Base-by-base conservation (phyloP, 2,329 filamentous ascomycete genomes). In the Beauveria sp. region DNA sequence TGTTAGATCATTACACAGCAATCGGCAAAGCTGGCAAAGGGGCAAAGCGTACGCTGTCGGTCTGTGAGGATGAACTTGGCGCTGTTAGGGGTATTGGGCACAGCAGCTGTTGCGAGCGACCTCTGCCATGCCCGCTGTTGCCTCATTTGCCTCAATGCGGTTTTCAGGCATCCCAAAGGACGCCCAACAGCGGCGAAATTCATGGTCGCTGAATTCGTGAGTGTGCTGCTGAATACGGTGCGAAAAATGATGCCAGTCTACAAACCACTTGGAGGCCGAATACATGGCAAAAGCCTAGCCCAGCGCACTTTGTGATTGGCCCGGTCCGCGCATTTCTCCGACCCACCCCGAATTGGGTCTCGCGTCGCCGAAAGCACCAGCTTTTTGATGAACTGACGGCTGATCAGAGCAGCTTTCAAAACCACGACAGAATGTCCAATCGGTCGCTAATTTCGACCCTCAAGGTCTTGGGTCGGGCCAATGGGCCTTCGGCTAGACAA, bases 151-250 rank as follows among this genome's bases (percentile, higher is more conserved):
- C 86, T 80, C 67, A 91, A 71, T 43, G 84, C 76, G 34, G 83
- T 78, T 75, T 89, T 90, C 72, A 90, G 84, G 75, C 85, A 87
- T 79, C 85, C 84, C 70, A 90, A 75, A 64, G 89, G 88, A 83
- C 88, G 86, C 75, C 83, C 76, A 70, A 81, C 70, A 63, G 81
- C 75, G 66, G 83, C 79, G 66, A 83, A 80, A 81, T 90, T 91
- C 79, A 81, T 84, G 65, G 69, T 76, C 69, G 63, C 61, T 63
- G 63, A 40, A 49, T 58, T 62, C n/a, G 56, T 47, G 34, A 43
- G 22, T 34, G 51, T 50, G 34, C 42, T 42, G 49, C 28, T 26
- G 50, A 24, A 55, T 63, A 46, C 66, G 65, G 59, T 20, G 14
- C 12, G 26, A 26, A n/a, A 49, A 38, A 42, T 14, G 50, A 47